phyloP scores from a whole-genome alignment of 2,329 filamentous ascomycete species.

The Cladorrhinum sp. region DNA sequence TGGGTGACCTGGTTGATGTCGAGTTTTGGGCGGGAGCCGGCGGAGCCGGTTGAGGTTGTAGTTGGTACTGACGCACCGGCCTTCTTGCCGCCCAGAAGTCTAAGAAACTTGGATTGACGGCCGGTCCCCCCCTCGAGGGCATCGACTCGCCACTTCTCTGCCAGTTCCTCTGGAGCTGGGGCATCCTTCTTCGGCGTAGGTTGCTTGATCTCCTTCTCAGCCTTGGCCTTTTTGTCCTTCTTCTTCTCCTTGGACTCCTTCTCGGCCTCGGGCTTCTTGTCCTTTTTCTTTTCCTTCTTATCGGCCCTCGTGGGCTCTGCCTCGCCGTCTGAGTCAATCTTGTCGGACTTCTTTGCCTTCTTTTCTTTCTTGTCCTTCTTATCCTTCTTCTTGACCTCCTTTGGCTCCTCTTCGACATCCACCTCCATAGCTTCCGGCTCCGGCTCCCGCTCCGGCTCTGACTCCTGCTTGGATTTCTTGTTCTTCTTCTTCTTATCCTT shows the following conservation, averaged over 20 bases:
- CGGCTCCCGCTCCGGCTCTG: background rate
- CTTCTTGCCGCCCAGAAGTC: conserved; percentile 54
- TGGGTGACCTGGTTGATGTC: conserved; percentile 42
- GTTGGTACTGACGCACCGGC: conserved; percentile 30
- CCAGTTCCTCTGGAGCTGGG: conserved; percentile 26
- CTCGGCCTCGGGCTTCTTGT: conserved; percentile 4
- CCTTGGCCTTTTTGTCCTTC: conserved; percentile 6
- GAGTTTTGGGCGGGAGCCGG: conserved; percentile 31
- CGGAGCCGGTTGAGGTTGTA: background rate
- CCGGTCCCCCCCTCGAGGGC: conserved; percentile 49
- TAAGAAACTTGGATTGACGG: conserved; percentile 55
- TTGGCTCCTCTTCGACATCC: background rate
- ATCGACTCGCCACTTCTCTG: conserved; percentile 52
- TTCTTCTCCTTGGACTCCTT: conserved; percentile 17
- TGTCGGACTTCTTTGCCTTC: conserved; percentile 8
- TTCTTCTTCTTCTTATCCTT: conserved; percentile 30
- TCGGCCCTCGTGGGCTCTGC: conserved; percentile 6
- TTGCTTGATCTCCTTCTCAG: conserved; percentile 1
- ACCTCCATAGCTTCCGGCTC: background rate
- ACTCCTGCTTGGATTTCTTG: background rate
- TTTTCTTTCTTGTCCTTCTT: conserved; percentile 13
- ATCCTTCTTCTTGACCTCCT: conserved; percentile 1
- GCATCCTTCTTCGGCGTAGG: conserved; percentile 7
- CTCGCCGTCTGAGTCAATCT: conserved; percentile 20
- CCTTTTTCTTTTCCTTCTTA: conserved; percentile 14